These are phyloP conservation scores for Boletus vinaceobasis DNA, from an alignment of 768 basidiomycete species.

Conservation along the genomic window DNA sequence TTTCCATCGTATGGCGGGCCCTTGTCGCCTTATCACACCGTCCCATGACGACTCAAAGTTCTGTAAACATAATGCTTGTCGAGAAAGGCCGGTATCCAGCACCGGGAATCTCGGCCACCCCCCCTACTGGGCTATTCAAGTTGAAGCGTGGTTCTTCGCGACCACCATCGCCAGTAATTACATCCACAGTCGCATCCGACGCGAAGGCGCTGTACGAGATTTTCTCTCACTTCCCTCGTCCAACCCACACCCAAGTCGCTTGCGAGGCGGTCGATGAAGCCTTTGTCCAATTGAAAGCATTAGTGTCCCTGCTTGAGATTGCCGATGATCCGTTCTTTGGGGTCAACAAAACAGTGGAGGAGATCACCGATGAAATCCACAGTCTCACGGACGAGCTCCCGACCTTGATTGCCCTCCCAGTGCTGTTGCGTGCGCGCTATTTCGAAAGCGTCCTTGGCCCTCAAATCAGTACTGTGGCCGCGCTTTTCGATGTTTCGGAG, in stretches of 20 bases:
- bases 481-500: conserved; percentile 56
- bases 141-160: conserved; percentile 66
- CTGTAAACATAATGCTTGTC: conserved; percentile 29
- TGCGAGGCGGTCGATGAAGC: conserved; percentile 81
- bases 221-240: conserved; percentile 58
- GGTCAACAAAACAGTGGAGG: conserved; percentile 20
- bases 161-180: conserved; percentile 54
- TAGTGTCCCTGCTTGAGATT: conserved; percentile 56
- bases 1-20: conserved; percentile 70
- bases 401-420: conserved; percentile 68
- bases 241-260: conserved; percentile 55
- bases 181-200: conserved; percentile 51
- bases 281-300: conserved; percentile 57
- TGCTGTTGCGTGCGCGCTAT: conserved; percentile 52
- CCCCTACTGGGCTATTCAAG: conserved; percentile 55
- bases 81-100: conserved; percentile 43
- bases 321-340: conserved; percentile 33
- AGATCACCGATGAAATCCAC: conserved; percentile 43
- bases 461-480: conserved; percentile 38
- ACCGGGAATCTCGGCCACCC: conserved; percentile 48
- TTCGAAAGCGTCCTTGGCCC: conserved; percentile 1
- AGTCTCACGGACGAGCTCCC: conserved; percentile 62
- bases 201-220: conserved; percentile 61
- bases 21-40: conserved; percentile 70
- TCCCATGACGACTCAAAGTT: conserved; percentile 41